Percentiles rank a stretch among this genome's conserved stretches.
phyloP scores from a whole-genome alignment of 305 asterid genomes.

The Fraxinus platypoda region DNA sequence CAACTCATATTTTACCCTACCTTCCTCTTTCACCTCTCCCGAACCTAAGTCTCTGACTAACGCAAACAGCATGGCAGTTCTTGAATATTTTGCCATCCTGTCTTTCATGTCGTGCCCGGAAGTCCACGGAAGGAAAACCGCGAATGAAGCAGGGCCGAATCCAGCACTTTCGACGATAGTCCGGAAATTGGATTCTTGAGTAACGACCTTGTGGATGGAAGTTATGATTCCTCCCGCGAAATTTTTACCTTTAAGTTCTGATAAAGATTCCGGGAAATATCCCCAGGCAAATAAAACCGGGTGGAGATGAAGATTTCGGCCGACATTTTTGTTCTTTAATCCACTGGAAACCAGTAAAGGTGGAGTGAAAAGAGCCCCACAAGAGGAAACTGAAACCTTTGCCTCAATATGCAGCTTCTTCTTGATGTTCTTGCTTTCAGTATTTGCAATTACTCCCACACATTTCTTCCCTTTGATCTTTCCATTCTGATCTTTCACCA shows the following conservation, averaged over 20 bases:
- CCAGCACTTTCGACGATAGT: conserved; percentile 64
- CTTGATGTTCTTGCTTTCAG: conserved; percentile 29
- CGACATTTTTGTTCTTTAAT: conserved; percentile 64
- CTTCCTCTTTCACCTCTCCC: conserved; percentile 59
- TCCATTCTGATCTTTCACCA: conserved; percentile 29
- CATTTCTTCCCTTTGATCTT: conserved; percentile 44
- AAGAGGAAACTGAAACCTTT: conserved; percentile 53
- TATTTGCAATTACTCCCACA: conserved; percentile 59
- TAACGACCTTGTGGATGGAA: conserved; percentile 61
- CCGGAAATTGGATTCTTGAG: conserved; percentile 37
- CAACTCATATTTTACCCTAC: conserved; percentile 40
- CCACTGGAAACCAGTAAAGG: conserved; percentile 73
- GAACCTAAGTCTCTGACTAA: conserved; percentile 59
- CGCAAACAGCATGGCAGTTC: conserved; percentile 64
- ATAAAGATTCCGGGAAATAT: conserved; percentile 60
- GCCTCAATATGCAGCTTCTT: conserved; percentile 62
- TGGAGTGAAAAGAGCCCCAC: conserved; percentile 80
- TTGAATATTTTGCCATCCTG: conserved; percentile 53
- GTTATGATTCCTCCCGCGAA: conserved; percentile 84
- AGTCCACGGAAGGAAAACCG: conserved; percentile 63
- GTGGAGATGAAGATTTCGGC: conserved; percentile 81
- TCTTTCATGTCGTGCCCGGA: conserved; percentile 58
- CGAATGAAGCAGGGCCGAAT: conserved; percentile 62
- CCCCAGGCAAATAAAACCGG: conserved; percentile 80
- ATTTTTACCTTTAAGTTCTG: conserved; percentile 53